These are phyloP conservation scores for Paraphaeosphaeria sporulosa DNA, from an alignment of 2,329 filamentous ascomycete genomes.

Conservation along the genomic window DNA sequence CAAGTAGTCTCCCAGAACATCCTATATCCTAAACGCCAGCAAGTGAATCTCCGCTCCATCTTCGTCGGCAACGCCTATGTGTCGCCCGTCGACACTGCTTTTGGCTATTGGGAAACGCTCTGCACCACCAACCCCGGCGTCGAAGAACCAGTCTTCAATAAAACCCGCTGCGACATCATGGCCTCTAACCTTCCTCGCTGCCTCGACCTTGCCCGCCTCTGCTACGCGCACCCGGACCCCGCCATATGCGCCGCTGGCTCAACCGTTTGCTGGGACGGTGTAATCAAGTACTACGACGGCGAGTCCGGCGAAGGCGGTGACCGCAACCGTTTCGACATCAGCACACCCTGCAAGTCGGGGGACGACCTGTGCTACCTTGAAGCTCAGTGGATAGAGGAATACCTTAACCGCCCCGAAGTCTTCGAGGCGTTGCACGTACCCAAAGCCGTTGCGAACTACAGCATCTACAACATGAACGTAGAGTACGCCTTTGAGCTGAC, in stretches of 20 bases:
- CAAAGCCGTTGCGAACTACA: slow-evolving; percentile 43
- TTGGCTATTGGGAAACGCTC: slow-evolving; percentile 57
- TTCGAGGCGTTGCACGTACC: slow-evolving; percentile 45
- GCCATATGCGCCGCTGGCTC: slow-evolving; percentile 51
- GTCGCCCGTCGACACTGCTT: slow-evolving; percentile 51
- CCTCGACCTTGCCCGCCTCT: slow-evolving; percentile 51
- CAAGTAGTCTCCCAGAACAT: slow-evolving; percentile 56
- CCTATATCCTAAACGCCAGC: slow-evolving; percentile 49
- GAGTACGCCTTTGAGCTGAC: slow-evolving; percentile 38
- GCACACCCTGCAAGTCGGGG: slow-evolving; percentile 44
- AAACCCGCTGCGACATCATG: slow-evolving; percentile 57
- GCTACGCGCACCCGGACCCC: slow-evolving; percentile 51
- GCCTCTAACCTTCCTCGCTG: slow-evolving; percentile 56
- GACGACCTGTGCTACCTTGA: slow-evolving; percentile 52
- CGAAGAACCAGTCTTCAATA: slow-evolving; percentile 53
- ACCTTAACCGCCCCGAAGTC: slow-evolving; percentile 44
- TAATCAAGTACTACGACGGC: slow-evolving; percentile 52
- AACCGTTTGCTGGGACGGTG: slow-evolving; percentile 48
- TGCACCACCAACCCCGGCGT: slow-evolving; percentile 57
- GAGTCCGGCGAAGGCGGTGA: slow-evolving; percentile 49
- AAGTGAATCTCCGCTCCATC: slow-evolving; percentile 55
- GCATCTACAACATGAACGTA: slow-evolving; percentile 32
- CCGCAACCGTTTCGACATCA: slow-evolving; percentile 57
- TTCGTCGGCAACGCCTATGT: slow-evolving; percentile 59
- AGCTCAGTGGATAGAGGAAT: slow-evolving; percentile 36